Base-by-base conservation (phyloP, 2,329 filamentous ascomycete genomes). In the Rhynchosporium secalis region DNA sequence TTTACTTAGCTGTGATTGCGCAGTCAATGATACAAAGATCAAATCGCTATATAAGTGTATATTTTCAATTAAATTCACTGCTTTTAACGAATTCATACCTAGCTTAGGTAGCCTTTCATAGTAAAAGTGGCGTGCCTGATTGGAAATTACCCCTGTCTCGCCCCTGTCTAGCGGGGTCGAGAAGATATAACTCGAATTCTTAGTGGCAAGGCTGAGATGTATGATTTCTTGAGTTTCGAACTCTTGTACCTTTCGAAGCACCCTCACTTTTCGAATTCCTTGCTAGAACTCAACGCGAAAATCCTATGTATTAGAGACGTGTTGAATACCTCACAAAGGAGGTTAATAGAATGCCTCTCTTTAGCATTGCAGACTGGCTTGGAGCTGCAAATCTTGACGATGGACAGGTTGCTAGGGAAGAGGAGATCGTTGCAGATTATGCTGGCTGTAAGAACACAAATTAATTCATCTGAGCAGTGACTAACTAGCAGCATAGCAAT, bases 351-450 rank as follows among this genome's bases (percentile, higher is more conserved):
- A 68, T 67, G 64, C 51, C 64, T n/a, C 46, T 59, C 5, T 62
- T 46, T 31, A 61, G 28, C 4, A 56, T 70, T 15, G 33, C 63
- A 48, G 63, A 68, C n/a, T 70, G 65, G 65, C 64, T 69, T 51
- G 63, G 49, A 2, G 57, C 60, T 20, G 41, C 54, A 4, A 8
- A 43, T 10, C 26, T 45, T 7, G 51, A 46, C 2, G 48, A 56
- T 9, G 65, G 29, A 9, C 48, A 41, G 31, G 36, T 55, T 10
- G 33, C 51, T 6, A 46, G 49, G 38, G 65, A 69, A 45, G 28
- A 59, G 20, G 64, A 45, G 4, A 58, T 69, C 38, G 45, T 67
- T 3, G 49, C 26, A 8, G 65, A 67, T 12, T 62, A 65, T 33
- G 61, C 62, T 31, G 56, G 55, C 15, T 60, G 69, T 71, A 65